Evolutionary conservation across 2,329 filamentous ascomycete species (phyloP).

Genomic region (Chaetomiaceae sp.): DNA sequence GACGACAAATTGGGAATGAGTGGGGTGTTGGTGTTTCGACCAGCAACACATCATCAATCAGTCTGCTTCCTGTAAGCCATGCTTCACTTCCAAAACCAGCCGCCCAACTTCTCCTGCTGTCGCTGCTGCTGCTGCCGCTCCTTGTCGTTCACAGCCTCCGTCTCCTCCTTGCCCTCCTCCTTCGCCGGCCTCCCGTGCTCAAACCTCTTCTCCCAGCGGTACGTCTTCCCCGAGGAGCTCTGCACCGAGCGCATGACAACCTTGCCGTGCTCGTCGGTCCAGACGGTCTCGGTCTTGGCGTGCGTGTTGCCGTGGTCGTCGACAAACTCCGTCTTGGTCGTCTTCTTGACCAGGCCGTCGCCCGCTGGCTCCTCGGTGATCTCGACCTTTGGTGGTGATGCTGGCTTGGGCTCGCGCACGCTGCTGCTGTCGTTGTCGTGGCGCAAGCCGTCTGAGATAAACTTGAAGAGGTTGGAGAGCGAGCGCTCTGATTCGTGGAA

Average conservation of each 20-base stretch:
- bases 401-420: slow-evolving; percentile 2
- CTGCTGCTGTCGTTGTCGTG: too few relatives aligned
- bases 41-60: neutral
- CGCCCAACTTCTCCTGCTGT: slow-evolving; percentile 25
- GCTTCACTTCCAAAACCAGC: slow-evolving; percentile 32
- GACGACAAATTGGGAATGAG: neutral
- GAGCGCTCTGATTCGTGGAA: slow-evolving; percentile 34
- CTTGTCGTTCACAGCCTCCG: too few relatives aligned
- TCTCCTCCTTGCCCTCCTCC: neutral
- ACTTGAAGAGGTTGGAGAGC: slow-evolving; percentile 36
- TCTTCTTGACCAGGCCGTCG: slow-evolving; percentile 28
- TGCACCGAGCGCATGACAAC: slow-evolving; percentile 27
- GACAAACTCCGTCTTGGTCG: slow-evolving; percentile 36
- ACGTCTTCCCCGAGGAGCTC: slow-evolving; percentile 3
- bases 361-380: slow-evolving; percentile 11
- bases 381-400: slow-evolving; percentile 8
- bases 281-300: slow-evolving; percentile 36
- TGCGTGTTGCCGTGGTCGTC: slow-evolving; percentile 40
- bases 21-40: neutral
- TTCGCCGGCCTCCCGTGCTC: neutral
- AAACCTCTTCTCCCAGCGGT: slow-evolving; percentile 5
- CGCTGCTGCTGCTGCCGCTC: neutral
- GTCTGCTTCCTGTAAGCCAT: neutral
- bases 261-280: slow-evolving; percentile 36
- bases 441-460: slow-evolving; percentile 24